Evolutionary conservation across 768 basidiomycete genomes (phyloP), one percentile per base, ranked within the genome.

Genomic region (Guyanaporus albipodus): DNA sequence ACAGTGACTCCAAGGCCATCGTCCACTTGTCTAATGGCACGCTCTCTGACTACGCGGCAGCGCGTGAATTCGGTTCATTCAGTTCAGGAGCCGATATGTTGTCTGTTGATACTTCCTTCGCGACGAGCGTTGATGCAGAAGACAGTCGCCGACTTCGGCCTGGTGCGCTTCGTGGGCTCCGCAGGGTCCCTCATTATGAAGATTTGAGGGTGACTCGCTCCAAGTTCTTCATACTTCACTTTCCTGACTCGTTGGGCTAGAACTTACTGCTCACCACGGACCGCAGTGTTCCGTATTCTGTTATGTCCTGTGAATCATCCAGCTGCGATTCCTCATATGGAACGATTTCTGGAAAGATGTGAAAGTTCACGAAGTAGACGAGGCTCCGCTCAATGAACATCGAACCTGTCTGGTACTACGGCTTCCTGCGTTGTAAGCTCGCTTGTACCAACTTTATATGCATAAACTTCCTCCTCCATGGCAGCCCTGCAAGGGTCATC

Each of bases 101-200:
- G 6, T 36, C 33, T 21, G 23, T 28, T 12, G 24, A 41, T 22
- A 50, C 57, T 33, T 61, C 60, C 22, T 40, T 57, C 3, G 55
- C 44, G 29, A 62, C 60, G 28, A 62, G 52, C n/a, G 37, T 61
- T 8, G 46, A 54, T 19, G 35, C 38, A 8, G 48, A 40, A 17
- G 47, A 53, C 8, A 41, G 11, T 33, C 23, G 8, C 21, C 42
- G n/a, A 15, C 35, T 21, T 14, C 48, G 33, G 17, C 29, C 42
- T 1, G 21, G 11, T 9, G 15, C 26, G 22, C 32, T 23, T 18
- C 49, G 40, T 31, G 21, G 33, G 42, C 60, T 60, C 38, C 57
- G 57, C 37, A 56, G 51, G 27, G 48, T 62, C 2, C 45, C 39
- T 29, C 38, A 15, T 22, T 49, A 51, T 38, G 57, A 60, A 26